A percentile compares a stretch with the other conserved stretches of the same genome.
Conservation (phyloP, 2,329 filamentous ascomycete genomes). For the Sporothrix inflata region DNA sequence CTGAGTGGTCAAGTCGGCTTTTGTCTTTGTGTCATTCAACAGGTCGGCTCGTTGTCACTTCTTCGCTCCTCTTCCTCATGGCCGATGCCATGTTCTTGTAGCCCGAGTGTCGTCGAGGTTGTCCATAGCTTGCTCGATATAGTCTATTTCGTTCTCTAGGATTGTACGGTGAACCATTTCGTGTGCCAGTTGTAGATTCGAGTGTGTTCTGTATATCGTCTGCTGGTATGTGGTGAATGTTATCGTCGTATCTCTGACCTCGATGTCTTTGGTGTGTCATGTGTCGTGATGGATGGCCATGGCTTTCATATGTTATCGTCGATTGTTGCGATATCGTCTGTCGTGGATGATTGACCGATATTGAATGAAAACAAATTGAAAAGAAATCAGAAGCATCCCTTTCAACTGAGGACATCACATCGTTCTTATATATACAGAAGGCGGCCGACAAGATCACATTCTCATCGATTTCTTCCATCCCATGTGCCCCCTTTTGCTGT, state of each 20-base stretch:
- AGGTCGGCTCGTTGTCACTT: neutral
- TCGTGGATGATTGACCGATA: neutral
- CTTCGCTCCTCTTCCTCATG: neutral
- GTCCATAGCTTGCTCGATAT: neutral
- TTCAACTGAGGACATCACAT: neutral
- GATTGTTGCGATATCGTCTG: neutral
- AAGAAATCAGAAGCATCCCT: neutral
- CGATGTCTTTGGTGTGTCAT: neutral
- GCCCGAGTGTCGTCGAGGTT: neutral
- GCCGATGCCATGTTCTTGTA: neutral
- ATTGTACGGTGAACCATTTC: neutral
- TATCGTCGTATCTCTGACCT: neutral
- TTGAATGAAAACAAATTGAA: too few relatives aligned
- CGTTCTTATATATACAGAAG: conserved; percentile 15
- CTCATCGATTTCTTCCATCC: conserved; percentile 2
- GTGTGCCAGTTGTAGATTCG: neutral
- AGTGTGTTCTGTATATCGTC: neutral
- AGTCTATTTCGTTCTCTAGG: neutral
- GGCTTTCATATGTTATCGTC: neutral
- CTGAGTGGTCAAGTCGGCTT: neutral
- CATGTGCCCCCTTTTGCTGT: conserved; percentile 1
- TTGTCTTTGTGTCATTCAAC: neutral
- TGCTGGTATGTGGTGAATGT: neutral
- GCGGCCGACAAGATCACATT: neutral
- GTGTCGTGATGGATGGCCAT: neutral